Evolutionary conservation across 2,329 filamentous ascomycete species (phyloP), one percentile per base, ranked within the genome.

Genomic region (Xylariales sp.): DNA sequence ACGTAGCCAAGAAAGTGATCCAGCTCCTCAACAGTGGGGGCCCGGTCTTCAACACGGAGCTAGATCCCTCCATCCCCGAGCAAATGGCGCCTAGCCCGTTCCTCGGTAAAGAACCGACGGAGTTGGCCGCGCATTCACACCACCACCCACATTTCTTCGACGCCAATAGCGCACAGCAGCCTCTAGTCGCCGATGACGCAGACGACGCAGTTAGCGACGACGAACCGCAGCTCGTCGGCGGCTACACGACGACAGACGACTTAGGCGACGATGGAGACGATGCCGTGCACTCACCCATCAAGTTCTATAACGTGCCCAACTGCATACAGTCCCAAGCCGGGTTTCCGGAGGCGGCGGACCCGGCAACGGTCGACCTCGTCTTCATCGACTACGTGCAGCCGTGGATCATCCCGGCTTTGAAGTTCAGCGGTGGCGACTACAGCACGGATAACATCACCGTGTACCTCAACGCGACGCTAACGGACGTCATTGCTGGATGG

Each of bases 361-460:
- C 93, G 0, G 87, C 91, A 60, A 90, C 81, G 0, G 93, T 99
- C 0, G 95, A 98, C 78, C 78, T 99, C 7, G 89, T 97, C 14
- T 99, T 97, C 77, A 88, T 97, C 65, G 94, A 97, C 77, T 99
- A 97, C 78, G 90, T 98, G 43, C 87, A 96, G 80, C 90, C 90
- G 9, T 97, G 92, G 87, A 83, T 98, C 46, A 80, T 97, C 18
- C 81, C 91, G 10, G 94, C 93, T 2, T 82, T 97, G 69, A 89
- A 90, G 72, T 85, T 87, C 69, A 81, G 81, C 32, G 87, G 87
- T 0, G 84, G 83, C 1, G 82, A 84, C 32, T 89, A 86, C 64
- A 79, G 70, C 28, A 76, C 79, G 8, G 77, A 79, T 4, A 83
- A 89, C 72, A 83, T 89, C 0, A 73, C 81, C 72, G 71, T 75